A percentile compares a stretch with the other conserved stretches of the same genome.
Evolutionary conservation across 2,329 filamentous ascomycete species (phyloP).

Genomic region (Diaporthe aspalathi): DNA sequence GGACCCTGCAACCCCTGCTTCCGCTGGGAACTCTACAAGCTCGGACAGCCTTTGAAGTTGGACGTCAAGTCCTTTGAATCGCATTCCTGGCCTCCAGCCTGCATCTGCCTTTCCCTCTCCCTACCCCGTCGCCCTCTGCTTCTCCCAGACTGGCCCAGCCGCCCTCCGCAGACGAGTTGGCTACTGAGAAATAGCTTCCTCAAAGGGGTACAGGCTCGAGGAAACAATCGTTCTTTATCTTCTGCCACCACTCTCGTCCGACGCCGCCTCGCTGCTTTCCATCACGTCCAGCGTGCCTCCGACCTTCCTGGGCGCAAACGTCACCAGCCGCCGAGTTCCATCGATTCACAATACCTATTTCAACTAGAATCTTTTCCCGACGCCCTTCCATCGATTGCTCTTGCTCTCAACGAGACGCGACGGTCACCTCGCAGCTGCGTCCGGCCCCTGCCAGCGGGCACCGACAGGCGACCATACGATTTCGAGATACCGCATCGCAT

Average conservation of each 20-base stretch:
- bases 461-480: background rate
- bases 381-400: background rate
- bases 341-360: background rate
- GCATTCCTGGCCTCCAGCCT: constrained; percentile 37
- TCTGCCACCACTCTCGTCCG: constrained; percentile 3
- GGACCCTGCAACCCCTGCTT: constrained; percentile 27
- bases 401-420: constrained; percentile 6
- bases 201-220: background rate
- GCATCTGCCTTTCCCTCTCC: constrained; percentile 34
- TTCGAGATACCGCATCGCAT: background rate
- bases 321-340: background rate
- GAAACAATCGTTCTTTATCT: constrained; percentile 19
- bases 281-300: background rate
- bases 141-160: background rate
- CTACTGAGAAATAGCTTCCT: background rate
- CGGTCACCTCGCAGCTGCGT: background rate
- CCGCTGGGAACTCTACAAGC: background rate
- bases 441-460: background rate
- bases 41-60: constrained; percentile 20
- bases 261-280: constrained; percentile 14
- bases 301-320: constrained; percentile 19
- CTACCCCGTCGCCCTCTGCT: background rate
- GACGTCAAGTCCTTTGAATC: constrained; percentile 35
- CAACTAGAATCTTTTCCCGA: background rate
- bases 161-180: background rate